phyloP scores from a whole-genome alignment of 2,329 filamentous ascomycete genomes.

The Parascedosporium putredinis region DNA sequence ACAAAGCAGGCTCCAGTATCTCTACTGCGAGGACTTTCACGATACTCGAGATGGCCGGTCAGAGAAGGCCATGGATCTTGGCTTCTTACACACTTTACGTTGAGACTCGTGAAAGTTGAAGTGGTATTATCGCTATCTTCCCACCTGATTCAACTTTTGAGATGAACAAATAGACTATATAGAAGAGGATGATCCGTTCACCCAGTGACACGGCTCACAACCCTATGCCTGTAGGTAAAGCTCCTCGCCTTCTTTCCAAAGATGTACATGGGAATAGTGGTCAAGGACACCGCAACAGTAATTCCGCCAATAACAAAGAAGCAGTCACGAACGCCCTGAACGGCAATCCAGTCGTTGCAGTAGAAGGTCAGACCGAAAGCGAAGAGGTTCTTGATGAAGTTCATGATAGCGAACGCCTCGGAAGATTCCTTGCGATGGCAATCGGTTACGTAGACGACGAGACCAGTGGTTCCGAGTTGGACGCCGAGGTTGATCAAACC shows the following conservation, averaged over 20 bases:
- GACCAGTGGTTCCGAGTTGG: conserved; percentile 25
- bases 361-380: conserved; percentile 28
- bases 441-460: conserved; percentile 27
- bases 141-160: too few relatives aligned
- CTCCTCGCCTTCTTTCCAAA: conserved; percentile 11
- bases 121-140: too few relatives aligned
- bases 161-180: too few relatives aligned
- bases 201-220: conserved; percentile 3
- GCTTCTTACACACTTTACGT: too few relatives aligned
- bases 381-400: conserved; percentile 28
- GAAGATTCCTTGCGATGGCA: conserved; percentile 26
- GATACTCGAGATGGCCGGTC: too few relatives aligned
- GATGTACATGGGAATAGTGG: conserved; percentile 11
- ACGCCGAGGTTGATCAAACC: conserved; percentile 22
- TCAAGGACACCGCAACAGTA: conserved; percentile 24
- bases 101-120: too few relatives aligned
- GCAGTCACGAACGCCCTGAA: conserved; percentile 17
- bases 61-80: too few relatives aligned
- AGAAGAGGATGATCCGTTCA: too few relatives aligned
- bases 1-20: too few relatives aligned
- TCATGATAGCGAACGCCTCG: conserved; percentile 27
- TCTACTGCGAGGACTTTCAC: too few relatives aligned
- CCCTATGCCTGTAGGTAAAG: conserved; percentile 4
- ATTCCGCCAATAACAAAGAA: conserved; percentile 13
- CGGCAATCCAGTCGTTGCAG: conserved; percentile 26